Evolutionary conservation across 2,329 filamentous ascomycete species (phyloP).

Genomic region (Fonsecaea nubica): DNA sequence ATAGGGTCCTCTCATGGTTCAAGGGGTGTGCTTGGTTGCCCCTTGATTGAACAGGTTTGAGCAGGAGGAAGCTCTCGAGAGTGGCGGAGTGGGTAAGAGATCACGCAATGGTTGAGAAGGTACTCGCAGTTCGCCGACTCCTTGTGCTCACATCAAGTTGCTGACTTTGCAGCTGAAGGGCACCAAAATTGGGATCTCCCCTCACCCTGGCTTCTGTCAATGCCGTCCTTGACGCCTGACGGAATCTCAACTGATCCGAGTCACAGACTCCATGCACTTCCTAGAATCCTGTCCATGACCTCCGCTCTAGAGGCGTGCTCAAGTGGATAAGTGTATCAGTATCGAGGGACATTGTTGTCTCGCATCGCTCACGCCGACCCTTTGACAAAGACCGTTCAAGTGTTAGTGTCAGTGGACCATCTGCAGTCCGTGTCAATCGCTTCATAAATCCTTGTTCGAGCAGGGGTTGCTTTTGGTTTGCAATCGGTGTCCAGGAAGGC

Average conservation of each 20-base stretch:
- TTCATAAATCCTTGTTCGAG: background rate
- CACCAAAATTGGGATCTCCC: background rate
- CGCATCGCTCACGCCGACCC: background rate
- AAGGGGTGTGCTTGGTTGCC: background rate
- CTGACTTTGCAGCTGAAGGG: background rate
- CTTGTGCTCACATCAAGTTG: background rate
- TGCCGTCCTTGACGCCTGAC: background rate
- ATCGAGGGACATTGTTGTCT: background rate
- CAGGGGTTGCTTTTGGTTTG: background rate
- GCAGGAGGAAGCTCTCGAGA: background rate
- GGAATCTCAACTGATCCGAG: background rate
- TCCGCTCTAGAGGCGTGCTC: background rate
- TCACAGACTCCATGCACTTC: background rate
- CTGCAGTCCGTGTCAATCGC: background rate
- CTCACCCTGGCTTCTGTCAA: background rate
- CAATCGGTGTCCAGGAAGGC: background rate
- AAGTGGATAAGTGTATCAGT: background rate
- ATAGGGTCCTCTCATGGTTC: background rate
- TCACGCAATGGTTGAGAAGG: background rate
- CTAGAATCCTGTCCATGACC: background rate
- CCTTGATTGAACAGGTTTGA: background rate
- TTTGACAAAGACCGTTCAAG: background rate
- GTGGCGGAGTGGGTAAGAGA: background rate
- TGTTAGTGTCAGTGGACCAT: background rate
- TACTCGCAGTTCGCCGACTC: background rate